Base-by-base conservation (phyloP, 2,329 filamentous ascomycete species). In the Ophiostoma perfectum region DNA sequence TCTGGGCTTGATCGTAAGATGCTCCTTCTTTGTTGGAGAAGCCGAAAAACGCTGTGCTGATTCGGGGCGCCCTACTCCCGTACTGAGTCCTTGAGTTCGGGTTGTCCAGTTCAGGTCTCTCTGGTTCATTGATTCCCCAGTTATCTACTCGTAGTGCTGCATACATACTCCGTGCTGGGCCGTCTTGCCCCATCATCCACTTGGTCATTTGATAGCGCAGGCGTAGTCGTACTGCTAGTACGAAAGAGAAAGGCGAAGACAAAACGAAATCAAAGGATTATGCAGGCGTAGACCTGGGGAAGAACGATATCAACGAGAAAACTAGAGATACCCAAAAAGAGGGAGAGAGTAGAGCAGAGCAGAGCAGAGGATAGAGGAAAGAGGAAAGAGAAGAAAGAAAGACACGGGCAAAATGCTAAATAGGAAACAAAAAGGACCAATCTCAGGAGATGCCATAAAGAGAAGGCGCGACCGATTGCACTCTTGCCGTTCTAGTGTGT, bases 171-270 rank as follows among this genome's bases (percentile, higher is more conserved):
- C 18, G 49, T 27, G 27, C 49, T 55, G 49, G 16, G 49, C 49
- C 49, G 49, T 55, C 49, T 47, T 14, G 12, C 45, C 42, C 42
- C n/a, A 55, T 55, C 49, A 55, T 18, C 49, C n/a, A 55, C 49
- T 55, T 55, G 27, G 27, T 16, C n/a, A 55, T 55, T 55, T 55
- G 49, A 55, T 55, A 55, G 49, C 49, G 49, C 49, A 8, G 12
- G 3, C n/a, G 7, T 55, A 55, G 49, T 55, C n/a, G 18, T 18
- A 27, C 47, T 52, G 7, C 16, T 55, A 47, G 45, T 14, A 27
- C 27, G 27, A 27, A 27, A 27, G 27, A 27, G 27, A 27, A 27
- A 27, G 27, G 27, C 27, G 27, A 27, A 27, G 27, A 27, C 27
- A 1, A 27, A 27, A 27, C 1, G 27, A 27, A 27, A 27, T 27